Percentiles rank a stretch among this genome's conserved stretches.
Evolutionary conservation across 306 rosid species (phyloP).

Genomic region (Notholithocarpus densiflorus): DNA sequence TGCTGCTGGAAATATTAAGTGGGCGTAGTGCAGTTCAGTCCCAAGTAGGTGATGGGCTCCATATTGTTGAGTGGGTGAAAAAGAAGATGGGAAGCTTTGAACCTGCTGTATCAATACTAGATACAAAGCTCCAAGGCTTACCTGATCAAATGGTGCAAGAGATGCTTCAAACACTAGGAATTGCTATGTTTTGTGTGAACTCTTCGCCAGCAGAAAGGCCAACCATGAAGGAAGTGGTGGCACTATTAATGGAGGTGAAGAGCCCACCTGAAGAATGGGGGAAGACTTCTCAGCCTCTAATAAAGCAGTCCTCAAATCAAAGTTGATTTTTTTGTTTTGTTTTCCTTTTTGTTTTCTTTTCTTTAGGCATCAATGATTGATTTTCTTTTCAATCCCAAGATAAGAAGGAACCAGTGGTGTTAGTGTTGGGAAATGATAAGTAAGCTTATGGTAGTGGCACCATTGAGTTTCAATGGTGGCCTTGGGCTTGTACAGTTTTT

Average conservation of each 20-base stretch:
- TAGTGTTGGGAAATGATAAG: conserved; percentile 27
- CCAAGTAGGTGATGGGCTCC: conserved; percentile 73
- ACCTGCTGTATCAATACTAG: conserved; percentile 81
- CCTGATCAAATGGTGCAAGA: conserved; percentile 98
- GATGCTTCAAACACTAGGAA: conserved; percentile 98
- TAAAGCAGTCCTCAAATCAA: conserved; percentile 80
- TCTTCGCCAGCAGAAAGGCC: conserved; percentile 84
- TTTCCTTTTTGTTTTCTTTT: background rate
- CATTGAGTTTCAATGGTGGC: background rate
- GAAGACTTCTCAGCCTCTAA: conserved; percentile 91
- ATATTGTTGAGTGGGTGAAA: conserved; percentile 99
- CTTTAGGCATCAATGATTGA: conserved; percentile 35
- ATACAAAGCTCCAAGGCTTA: conserved; percentile 76
- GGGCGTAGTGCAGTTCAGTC: conserved; percentile 84
- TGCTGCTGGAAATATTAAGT: conserved; percentile 81
- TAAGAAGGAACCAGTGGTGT: conserved; percentile 19
- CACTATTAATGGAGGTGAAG: conserved; percentile 86
- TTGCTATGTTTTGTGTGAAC: conserved; percentile 97
- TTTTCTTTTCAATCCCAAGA: conserved; percentile 30
- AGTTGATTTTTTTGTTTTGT: conserved; percentile 23
- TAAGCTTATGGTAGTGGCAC: conserved; percentile 13
- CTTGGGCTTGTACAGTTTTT: conserved; percentile 59
- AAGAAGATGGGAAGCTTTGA: conserved; percentile 97
- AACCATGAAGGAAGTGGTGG: conserved; percentile 96
- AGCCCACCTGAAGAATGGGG: conserved; percentile 85